Percentiles rank a stretch among this genome's conserved stretches.
These are phyloP conservation scores for Camillea tinctor DNA, from an alignment of 2,329 filamentous ascomycete genomes.

Conservation along the genomic window DNA sequence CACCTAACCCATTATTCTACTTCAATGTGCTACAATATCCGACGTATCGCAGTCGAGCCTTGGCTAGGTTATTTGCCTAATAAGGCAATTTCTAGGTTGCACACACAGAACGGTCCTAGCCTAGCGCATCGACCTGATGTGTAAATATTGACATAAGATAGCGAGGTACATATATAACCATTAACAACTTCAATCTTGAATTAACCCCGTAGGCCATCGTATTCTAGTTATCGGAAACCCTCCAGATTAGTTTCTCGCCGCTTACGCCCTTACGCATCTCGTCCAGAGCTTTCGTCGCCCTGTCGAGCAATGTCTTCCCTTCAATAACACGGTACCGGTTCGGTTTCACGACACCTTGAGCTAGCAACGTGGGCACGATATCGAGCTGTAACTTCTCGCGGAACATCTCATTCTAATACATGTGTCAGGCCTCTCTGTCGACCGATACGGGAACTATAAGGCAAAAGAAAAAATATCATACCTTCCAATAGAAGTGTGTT, in stretches of 20 bases:
- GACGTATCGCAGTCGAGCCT: no score
- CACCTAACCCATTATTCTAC: no score
- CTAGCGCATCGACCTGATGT: no score
- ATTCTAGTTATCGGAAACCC: slow-evolving; percentile 18
- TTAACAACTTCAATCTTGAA: no score
- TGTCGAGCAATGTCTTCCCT: slow-evolving; percentile 37
- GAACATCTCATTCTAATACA: slow-evolving; percentile 51
- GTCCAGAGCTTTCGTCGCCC: slow-evolving; percentile 39
- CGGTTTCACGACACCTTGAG: slow-evolving; percentile 38
- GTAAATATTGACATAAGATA: no score
- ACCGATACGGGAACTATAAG: neutral
- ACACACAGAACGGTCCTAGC: no score
- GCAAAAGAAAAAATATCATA: slow-evolving; percentile 24
- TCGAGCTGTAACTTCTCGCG: slow-evolving; percentile 53
- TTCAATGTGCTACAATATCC: no score
- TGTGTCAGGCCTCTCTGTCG: slow-evolving; percentile 7
- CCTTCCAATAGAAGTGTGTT: slow-evolving; percentile 52
- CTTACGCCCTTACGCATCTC: slow-evolving; percentile 38
- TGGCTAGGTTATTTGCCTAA: no score
- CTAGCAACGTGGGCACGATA: slow-evolving; percentile 51
- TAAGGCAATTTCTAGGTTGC: no score
- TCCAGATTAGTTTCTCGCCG: slow-evolving; percentile 42
- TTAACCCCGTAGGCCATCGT: no score
- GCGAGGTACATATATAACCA: neutral
- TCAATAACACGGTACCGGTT: slow-evolving; percentile 43